Percentiles rank a stretch among this genome's conserved stretches.
These are phyloP conservation scores for Aspergillus cristatus DNA, from an alignment of 495 filamentous ascomycete genomes.

Conservation along the genomic window DNA sequence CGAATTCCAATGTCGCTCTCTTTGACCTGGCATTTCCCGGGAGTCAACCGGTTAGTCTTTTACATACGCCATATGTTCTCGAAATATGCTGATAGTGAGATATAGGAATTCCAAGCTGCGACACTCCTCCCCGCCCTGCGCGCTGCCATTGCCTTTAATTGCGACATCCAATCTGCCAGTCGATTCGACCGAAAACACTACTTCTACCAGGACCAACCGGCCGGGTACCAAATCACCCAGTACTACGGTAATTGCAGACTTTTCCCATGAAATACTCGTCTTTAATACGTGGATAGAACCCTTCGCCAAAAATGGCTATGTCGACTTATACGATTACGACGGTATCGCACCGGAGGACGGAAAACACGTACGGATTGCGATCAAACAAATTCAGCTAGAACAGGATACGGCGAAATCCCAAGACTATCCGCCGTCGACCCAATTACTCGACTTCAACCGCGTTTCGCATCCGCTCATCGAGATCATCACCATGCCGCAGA, in stretches of 20 bases:
- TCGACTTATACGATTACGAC: conserved; percentile 65
- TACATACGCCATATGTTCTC: neutral
- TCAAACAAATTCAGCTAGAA: conserved; percentile 92
- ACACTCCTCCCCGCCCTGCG: conserved; percentile 82
- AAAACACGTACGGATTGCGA: conserved; percentile 57
- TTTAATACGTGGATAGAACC: conserved; percentile 44
- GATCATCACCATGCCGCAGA: conserved; percentile 84
- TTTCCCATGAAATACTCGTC: too few species aligned
- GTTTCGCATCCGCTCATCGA: conserved; percentile 87
- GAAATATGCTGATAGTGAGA: neutral
- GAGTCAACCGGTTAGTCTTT: conserved; percentile 57
- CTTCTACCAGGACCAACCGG: conserved; percentile 95
- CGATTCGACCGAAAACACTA: conserved; percentile 96
- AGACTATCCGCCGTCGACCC: conserved; percentile 58
- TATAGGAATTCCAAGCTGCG: conserved; percentile 63
- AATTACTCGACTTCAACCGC: conserved; percentile 88
- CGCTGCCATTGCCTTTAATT: conserved; percentile 77
- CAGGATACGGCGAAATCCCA: conserved; percentile 96
- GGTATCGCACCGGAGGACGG: conserved; percentile 68
- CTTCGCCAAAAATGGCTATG: conserved; percentile 66
- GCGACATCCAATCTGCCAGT: conserved; percentile 63
- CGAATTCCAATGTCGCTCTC: conserved; percentile 77
- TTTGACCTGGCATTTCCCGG: conserved; percentile 91
- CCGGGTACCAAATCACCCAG: conserved; percentile 96
- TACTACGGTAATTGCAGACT: conserved; percentile 83